Percentiles rank a stretch among this genome's conserved stretches.
Conservation (phyloP, 805 yeast species). For the Sugiyamaella qingdaonensis region DNA sequence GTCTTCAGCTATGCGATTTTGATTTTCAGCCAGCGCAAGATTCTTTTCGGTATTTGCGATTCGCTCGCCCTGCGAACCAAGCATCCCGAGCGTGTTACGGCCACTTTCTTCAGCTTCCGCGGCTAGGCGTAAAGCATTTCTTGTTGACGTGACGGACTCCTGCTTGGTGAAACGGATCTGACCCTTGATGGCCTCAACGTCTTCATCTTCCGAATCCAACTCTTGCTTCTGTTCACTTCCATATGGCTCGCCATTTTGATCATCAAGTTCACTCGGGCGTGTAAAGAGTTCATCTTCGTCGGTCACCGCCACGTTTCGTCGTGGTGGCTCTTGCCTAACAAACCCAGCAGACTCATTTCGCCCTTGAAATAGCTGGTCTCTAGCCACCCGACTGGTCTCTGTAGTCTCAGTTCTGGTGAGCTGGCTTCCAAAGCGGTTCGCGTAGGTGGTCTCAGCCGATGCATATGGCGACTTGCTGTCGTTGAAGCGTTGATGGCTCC, state of each 20-base stretch:
- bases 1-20: conserved; percentile 75
- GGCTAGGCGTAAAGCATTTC: conserved; percentile 72
- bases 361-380: conserved; percentile 29
- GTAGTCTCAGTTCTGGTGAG: conserved; percentile 22
- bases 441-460: conserved; percentile 18
- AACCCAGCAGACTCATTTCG: conserved; percentile 2
- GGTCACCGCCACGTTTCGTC: background rate
- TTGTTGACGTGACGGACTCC: conserved; percentile 78
- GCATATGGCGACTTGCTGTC: conserved; percentile 20
- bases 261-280: conserved; percentile 24
- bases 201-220: conserved; percentile 63
- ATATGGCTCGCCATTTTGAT: background rate
- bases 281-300: conserved; percentile 27
- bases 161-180: conserved; percentile 81
- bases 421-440: conserved; percentile 14
- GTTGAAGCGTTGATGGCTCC: background rate
- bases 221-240: conserved; percentile 15
- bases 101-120: conserved; percentile 71
- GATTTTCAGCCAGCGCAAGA: conserved; percentile 72
- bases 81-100: conserved; percentile 79
- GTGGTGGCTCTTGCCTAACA: background rate
- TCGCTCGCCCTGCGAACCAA: conserved; percentile 90
- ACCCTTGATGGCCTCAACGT: conserved; percentile 78
- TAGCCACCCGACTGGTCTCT: conserved; percentile 18
- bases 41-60: conserved; percentile 75